These are phyloP conservation scores for Penicillium samsonianum DNA, from an alignment of 495 filamentous ascomycete genomes.

Conservation along the genomic window DNA sequence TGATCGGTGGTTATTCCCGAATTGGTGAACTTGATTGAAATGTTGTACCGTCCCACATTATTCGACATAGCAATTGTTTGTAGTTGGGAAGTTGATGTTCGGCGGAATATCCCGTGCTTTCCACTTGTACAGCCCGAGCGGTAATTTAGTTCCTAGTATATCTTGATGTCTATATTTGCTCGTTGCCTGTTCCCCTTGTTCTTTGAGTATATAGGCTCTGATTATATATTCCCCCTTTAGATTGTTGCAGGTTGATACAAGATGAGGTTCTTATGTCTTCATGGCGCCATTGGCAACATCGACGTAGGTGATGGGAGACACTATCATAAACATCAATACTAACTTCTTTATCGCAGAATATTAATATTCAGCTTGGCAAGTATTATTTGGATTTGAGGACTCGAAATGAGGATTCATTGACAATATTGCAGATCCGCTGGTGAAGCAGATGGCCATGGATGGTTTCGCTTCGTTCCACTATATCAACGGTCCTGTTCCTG, in stretches of 20 bases:
- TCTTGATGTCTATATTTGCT: not conserved
- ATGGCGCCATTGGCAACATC: slow-evolving; percentile 37
- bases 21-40: slow-evolving; percentile 3
- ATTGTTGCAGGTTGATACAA: slow-evolving; percentile 1
- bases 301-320: slow-evolving; percentile 24
- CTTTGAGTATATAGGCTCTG: not conserved
- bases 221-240: not conserved
- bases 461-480: slow-evolving; percentile 47
- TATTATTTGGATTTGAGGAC: not conserved
- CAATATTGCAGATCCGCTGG: slow-evolving; percentile 36
- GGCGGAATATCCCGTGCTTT: slow-evolving; percentile 6
- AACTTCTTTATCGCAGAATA: slow-evolving; percentile 42
- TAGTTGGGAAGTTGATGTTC: slow-evolving; percentile 4
- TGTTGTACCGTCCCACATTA: slow-evolving; percentile 10
- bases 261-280: slow-evolving; percentile 34
- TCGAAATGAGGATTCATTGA: not conserved
- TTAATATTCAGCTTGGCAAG: slow-evolving; percentile 51
- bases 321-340: not conserved
- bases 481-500: slow-evolving; percentile 46
- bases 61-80: not conserved
- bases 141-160: slow-evolving; percentile 8
- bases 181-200: not conserved
- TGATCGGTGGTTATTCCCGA: slow-evolving; percentile 14
- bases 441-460: slow-evolving; percentile 46
- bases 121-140: slow-evolving; percentile 11